phyloP scores from a whole-genome alignment of 1,139 yeast genomes.

The Candida neerlandica region DNA sequence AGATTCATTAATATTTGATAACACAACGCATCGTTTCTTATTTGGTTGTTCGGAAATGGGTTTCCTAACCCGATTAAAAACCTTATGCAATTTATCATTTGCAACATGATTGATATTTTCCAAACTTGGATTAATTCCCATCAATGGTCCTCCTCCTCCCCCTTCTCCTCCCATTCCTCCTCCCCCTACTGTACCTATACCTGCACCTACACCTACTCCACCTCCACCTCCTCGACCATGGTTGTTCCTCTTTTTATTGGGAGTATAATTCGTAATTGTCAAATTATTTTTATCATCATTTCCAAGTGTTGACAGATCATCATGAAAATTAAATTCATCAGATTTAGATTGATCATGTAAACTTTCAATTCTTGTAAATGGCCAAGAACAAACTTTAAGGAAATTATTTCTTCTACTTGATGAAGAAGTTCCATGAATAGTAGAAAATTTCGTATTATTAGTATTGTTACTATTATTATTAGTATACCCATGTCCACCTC shows the following conservation, averaged over 20 bases:
- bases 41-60: constrained; percentile 1
- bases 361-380: constrained; percentile 15
- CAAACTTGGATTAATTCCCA: constrained; percentile 17
- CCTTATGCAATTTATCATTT: constrained; percentile 12
- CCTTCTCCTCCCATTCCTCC: background rate
- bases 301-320: constrained; percentile 5
- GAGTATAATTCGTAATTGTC: constrained; percentile 6
- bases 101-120: constrained; percentile 17
- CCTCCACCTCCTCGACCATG: background rate
- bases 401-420: constrained; percentile 14
- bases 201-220: no score
- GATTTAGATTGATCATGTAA: constrained; percentile 7
- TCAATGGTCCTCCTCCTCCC: constrained; percentile 10
- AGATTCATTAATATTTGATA: constrained; percentile 21
- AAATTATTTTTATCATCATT: constrained; percentile 5
- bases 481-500: no score
- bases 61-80: constrained; percentile 10
- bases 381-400: constrained; percentile 18
- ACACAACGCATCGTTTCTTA: constrained; percentile 18
- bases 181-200: no score
- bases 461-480: no score
- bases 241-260: background rate
- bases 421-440: constrained; percentile 9
- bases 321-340: background rate
- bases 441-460: constrained; percentile 5